Evolutionary conservation across 2,329 filamentous ascomycete genomes (phyloP).

Genomic region (Dichotomopilus funicola): DNA sequence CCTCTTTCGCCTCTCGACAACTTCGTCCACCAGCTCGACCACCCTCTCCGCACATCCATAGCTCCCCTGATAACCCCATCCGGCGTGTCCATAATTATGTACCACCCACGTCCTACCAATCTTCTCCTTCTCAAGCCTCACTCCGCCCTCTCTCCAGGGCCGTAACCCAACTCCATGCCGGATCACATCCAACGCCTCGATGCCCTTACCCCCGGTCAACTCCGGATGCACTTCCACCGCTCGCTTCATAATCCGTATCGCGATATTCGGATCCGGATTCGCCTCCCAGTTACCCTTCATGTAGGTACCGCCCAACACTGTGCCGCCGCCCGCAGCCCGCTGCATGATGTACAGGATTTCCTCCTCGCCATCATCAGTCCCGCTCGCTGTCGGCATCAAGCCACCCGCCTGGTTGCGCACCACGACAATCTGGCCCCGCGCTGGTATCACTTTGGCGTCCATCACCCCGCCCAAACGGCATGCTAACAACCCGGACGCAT

Average conservation of each 20-base stretch:
- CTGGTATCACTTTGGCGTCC: slow-evolving; percentile 67
- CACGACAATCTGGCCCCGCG: slow-evolving; percentile 75
- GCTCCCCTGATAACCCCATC: slow-evolving; percentile 66
- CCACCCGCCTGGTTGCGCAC: slow-evolving; percentile 69
- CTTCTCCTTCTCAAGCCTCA: slow-evolving; percentile 67
- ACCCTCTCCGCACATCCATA: slow-evolving; percentile 66
- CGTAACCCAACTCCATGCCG: slow-evolving; percentile 77
- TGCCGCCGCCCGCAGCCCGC: slow-evolving; percentile 72
- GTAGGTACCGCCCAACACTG: slow-evolving; percentile 79
- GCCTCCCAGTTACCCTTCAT: slow-evolving; percentile 74
- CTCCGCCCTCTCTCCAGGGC: slow-evolving; percentile 66
- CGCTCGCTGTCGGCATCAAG: slow-evolving; percentile 59
- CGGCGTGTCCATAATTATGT: slow-evolving; percentile 74
- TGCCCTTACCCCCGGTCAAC: slow-evolving; percentile 58
- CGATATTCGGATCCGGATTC: slow-evolving; percentile 71
- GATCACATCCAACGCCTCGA: slow-evolving; percentile 67
- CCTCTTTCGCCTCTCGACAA: slow-evolving; percentile 33
- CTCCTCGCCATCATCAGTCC: slow-evolving; percentile 64
- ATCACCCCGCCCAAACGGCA: slow-evolving; percentile 72
- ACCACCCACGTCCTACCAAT: slow-evolving; percentile 62
- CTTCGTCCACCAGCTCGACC: slow-evolving; percentile 59
- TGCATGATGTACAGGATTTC: slow-evolving; percentile 80
- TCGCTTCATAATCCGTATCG: slow-evolving; percentile 78
- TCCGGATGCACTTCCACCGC: slow-evolving; percentile 57
- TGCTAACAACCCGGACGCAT: slow-evolving; percentile 76